Evolutionary conservation across 495 filamentous ascomycete species (phyloP).

Genomic region (Penicillium ochrochloron): DNA sequence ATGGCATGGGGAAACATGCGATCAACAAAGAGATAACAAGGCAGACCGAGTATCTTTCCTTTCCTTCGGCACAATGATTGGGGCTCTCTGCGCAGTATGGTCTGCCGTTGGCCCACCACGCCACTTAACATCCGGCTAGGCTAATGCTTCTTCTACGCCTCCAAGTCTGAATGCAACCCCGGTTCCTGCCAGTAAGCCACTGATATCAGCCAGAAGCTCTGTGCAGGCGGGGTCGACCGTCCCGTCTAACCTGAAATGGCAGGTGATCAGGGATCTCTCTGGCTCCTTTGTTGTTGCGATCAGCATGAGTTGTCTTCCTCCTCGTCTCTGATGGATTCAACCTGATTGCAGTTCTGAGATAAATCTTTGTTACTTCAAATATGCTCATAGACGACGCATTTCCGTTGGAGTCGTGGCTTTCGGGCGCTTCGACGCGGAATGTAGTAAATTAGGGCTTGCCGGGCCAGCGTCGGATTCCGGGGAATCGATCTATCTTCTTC

Average conservation of each 20-base stretch:
- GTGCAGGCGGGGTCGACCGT: conserved; percentile 17
- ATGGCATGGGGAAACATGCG: conserved; percentile 1
- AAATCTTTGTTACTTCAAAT: not conserved
- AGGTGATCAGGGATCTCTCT: conserved; percentile 1
- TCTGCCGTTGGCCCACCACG: not conserved
- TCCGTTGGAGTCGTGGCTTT: not conserved
- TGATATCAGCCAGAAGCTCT: conserved; percentile 18
- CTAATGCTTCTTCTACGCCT: conserved; percentile 24
- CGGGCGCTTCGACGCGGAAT: conserved; percentile 4
- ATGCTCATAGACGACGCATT: not conserved
- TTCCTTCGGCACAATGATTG: not conserved
- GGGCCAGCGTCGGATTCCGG: conserved; percentile 28
- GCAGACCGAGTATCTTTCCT: not conserved
- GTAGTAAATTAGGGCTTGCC: conserved; percentile 18
- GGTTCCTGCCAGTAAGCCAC: conserved; percentile 16
- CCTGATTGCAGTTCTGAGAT: not conserved
- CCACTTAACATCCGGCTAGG: not conserved
- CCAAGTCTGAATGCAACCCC: conserved; percentile 10
- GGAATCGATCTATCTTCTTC: conserved; percentile 5
- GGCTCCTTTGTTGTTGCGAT: not conserved
- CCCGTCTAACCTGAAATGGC: conserved; percentile 6
- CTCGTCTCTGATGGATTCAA: not conserved
- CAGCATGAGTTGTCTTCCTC: not conserved
- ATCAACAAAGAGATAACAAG: not conserved
- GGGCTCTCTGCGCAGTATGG: not conserved